Base-by-base conservation (phyloP, 345 rosid species). In the Noccaea bulbosa region DNA sequence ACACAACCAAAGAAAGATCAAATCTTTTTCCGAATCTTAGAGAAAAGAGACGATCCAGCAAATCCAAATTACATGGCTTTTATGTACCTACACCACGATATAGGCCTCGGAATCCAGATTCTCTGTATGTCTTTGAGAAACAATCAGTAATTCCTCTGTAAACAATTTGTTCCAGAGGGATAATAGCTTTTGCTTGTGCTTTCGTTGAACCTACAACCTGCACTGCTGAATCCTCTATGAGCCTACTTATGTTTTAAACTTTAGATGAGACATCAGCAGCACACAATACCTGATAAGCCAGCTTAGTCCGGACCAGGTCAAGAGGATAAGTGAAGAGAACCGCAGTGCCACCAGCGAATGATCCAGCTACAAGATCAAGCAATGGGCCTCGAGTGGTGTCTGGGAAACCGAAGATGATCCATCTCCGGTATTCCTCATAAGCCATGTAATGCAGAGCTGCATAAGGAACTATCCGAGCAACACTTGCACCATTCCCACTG, bases 401-500 rank as follows among this genome's bases (percentile, higher is more conserved):
- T 11, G 92, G 94, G 65, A 82, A 83, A 52, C 76, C 41, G 5
- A 48, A 69, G 70, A 93, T 91, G 71, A 91, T 91, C 96, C 94
- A 93, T 80, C 96, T 85, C 16, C 98, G 84, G 64, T 93, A 91
- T 72, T 93, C 84, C 58, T 93, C 98, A 38, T 93, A 93, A 56
- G 96, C 79, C 98, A 91, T 93, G 67, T 87, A 93, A 79, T 93
- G 97, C 71, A 91, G 96, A 4, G 96, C 98, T 8, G 97, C 98
- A 62, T 93, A 89, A 1, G 98, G 97, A 45, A 89, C 90, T 65
- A 91, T 93, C 70, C 97, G 84, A 45, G 97, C 97, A 64, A 93
- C 91, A 81, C 96, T 88, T 56, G 97, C 94, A 62, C 97, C 97
- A 69, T 90, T 90, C 27, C 97, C 96, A 77, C 97, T 93, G 82